phyloP scores from a whole-genome alignment of 768 basidiomycete genomes.

The Naganishia onofrii region DNA sequence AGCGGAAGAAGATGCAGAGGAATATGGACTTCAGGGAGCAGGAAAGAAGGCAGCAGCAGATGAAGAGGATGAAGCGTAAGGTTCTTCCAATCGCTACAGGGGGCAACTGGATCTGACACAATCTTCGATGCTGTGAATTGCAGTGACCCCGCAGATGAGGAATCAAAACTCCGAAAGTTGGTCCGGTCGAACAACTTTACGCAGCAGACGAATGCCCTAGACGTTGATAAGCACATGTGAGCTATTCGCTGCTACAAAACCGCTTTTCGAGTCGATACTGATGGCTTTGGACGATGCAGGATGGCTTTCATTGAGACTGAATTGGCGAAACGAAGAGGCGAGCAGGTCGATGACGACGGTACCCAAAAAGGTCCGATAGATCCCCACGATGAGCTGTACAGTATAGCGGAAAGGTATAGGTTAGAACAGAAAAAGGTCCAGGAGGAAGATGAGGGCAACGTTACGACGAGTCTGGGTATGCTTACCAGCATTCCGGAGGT shows the following conservation, averaged over 20 bases:
- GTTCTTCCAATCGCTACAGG: slow-evolving; percentile 53
- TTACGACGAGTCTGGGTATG: slow-evolving; percentile 91
- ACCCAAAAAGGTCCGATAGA: slow-evolving; percentile 54
- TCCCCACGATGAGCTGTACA: slow-evolving; percentile 75
- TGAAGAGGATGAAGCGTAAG: slow-evolving; percentile 60
- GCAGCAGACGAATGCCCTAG: slow-evolving; percentile 89
- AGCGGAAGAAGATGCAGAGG: slow-evolving; percentile 32
- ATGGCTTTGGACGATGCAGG: slow-evolving; percentile 56
- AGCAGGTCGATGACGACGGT: slow-evolving; percentile 46
- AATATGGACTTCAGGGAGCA: slow-evolving; percentile 59
- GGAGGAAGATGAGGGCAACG: slow-evolving; percentile 78
- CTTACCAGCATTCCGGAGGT: slow-evolving; percentile 97
- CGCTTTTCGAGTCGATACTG: not conserved
- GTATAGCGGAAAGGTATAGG: slow-evolving; percentile 61
- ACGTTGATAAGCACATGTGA: slow-evolving; percentile 98
- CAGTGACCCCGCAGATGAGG: slow-evolving; percentile 59
- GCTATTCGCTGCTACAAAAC: slow-evolving; percentile 47
- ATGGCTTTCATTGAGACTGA: slow-evolving; percentile 98
- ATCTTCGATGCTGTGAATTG: not conserved
- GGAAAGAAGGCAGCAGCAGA: slow-evolving; percentile 45
- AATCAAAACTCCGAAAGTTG: slow-evolving; percentile 68
- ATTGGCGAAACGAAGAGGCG: slow-evolving; percentile 68
- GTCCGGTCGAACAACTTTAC: slow-evolving; percentile 91
- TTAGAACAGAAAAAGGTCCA: slow-evolving; percentile 51
- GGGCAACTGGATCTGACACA: not conserved